Evolutionary conservation across 495 filamentous ascomycete species (phyloP).

Genomic region (Penicillium ochrochloron): DNA sequence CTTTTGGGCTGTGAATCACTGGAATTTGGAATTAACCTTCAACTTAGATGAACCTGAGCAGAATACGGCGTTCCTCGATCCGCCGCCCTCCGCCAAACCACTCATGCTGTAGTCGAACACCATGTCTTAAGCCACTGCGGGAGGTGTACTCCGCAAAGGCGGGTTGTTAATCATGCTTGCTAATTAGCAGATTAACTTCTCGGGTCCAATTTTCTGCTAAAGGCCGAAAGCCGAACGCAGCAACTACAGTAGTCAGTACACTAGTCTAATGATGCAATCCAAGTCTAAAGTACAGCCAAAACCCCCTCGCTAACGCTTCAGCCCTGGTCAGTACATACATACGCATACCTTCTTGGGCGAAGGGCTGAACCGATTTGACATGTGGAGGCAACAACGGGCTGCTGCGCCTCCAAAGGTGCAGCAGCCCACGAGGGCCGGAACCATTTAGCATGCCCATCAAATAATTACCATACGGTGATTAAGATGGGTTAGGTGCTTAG

Average conservation of each 20-base stretch:
- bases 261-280: neutral
- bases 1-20: neutral
- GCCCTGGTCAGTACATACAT: neutral
- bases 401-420: slow-evolving; percentile 2
- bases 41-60: neutral
- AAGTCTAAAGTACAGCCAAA: neutral
- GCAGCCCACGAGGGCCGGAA: neutral
- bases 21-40: neutral
- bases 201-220: neutral
- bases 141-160: neutral
- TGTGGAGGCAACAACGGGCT: neutral
- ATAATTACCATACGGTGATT: neutral
- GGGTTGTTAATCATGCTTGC: neutral
- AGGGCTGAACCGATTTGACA: slow-evolving; percentile 1
- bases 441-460: neutral
- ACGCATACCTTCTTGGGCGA: neutral
- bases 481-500: neutral
- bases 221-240: slow-evolving; percentile 8
- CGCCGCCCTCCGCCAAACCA: neutral
- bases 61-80: neutral
- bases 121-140: no score
- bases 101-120: neutral
- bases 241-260: neutral
- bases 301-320: neutral
- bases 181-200: slow-evolving; percentile 3